Conservation (phyloP, 345 rosid genomes). For the Conringia planisiliqua region DNA sequence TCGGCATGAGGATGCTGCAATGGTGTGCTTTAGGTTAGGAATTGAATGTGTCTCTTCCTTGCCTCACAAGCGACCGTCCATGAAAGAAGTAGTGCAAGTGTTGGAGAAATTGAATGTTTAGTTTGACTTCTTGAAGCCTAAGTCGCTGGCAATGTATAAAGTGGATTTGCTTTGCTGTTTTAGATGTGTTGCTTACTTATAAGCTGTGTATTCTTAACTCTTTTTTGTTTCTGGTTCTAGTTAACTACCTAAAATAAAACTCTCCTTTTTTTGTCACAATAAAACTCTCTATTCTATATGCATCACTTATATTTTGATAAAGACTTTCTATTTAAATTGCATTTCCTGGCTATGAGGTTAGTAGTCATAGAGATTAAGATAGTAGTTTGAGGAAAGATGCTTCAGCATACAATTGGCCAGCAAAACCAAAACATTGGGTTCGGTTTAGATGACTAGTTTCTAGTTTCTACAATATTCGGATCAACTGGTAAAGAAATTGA, state of each 20-base stretch:
- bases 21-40: conserved; percentile 65
- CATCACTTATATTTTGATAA: neutral
- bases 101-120: conserved; percentile 48
- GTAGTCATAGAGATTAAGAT: no score
- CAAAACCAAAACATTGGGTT: no score
- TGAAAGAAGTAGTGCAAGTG: conserved; percentile 73
- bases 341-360: no score
- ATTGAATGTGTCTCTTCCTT: conserved; percentile 60
- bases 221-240: neutral
- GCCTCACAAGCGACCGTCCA: conserved; percentile 79
- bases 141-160: neutral
- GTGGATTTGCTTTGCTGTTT: neutral
- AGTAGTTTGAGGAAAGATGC: no score
- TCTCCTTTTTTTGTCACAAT: neutral
- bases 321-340: no score
- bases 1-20: conserved; percentile 47
- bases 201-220: neutral
- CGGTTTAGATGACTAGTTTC: no score
- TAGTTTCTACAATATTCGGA: no score
- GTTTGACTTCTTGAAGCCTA: conserved; percentile 5
- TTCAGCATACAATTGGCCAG: no score
- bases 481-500: no score
- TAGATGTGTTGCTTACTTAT: conserved; percentile 2
- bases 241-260: neutral
- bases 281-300: neutral